Base-by-base conservation (phyloP, 2,329 filamentous ascomycete genomes). In the Talaromyces amestolkiae region DNA sequence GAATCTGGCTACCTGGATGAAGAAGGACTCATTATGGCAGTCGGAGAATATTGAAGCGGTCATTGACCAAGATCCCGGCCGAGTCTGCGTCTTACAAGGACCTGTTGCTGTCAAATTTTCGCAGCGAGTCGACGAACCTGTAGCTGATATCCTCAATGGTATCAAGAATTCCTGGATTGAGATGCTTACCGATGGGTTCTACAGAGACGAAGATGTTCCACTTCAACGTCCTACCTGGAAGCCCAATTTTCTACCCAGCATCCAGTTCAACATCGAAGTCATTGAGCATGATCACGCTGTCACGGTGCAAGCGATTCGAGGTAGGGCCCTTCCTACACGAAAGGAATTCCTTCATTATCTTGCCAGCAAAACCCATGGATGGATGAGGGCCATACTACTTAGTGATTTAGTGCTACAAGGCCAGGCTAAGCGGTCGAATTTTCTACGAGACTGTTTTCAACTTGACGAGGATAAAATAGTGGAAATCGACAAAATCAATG, bases 11-110 rank as follows among this genome's bases (percentile, higher is more conserved):
- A 96, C 96, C 81, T 99, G 92, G 84, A 99, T 99, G 89, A 99
- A 99, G 88, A 99, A 99, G 84, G 95, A 99, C 78, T 98, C 95
- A 1, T 86, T 99, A 7, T 99, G 95, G 95, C 95, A 99, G 81
- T 98, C 94, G 0, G 95, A 99, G 80, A 95, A 99, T 74, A 85
- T 99, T 9, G 93, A 95, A 74, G 94, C 95, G 62, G 93, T 99
- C 65, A 93, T 97, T 68, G 94, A 86, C 71, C 94, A 98, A 79
- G 95, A 99, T 75, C 95, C 98, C 65, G 93, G 92, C 69, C 88
- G 95, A 75, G 96, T 93, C 49, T 97, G 93, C 82, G 97, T 99
- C 75, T 84, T 99, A 43, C 95, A 99, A 78, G 95, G 95, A n/a
- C 95, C 95, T 6, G 93, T 93, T 81, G 91, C 95, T 63, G 95